Percentiles rank a stretch among this genome's conserved stretches.
phyloP scores from a whole-genome alignment of 1,284 basidiomycete genomes.

The Ceratobasidium sp. region DNA sequence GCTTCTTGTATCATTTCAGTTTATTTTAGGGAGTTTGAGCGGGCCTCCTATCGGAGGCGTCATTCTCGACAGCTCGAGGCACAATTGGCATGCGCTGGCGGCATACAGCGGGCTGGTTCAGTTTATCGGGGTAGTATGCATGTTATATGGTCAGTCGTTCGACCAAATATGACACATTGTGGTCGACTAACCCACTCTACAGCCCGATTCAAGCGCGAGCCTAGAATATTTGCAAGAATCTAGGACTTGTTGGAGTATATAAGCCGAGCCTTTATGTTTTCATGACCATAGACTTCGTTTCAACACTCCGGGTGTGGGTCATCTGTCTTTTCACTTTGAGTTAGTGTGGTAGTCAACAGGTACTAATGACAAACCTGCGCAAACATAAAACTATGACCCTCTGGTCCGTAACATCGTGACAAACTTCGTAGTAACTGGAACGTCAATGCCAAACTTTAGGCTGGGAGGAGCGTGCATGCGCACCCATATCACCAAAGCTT shows the following conservation, averaged over 20 bases:
- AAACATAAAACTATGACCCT: too few species aligned
- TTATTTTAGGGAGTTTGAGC: constrained; percentile 47
- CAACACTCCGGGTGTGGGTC: not conserved
- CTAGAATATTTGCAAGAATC: constrained; percentile 30
- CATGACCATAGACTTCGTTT: not conserved
- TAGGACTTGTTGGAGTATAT: not conserved
- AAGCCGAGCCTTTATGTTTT: not conserved
- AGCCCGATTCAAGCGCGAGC: constrained; percentile 51
- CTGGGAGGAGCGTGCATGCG: too few species aligned
- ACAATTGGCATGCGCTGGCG: constrained; percentile 50
- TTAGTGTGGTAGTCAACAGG: too few species aligned
- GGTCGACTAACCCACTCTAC: constrained; percentile 49
- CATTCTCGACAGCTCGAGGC: constrained; percentile 50
- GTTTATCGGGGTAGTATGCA: constrained; percentile 44
- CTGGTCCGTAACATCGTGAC: too few species aligned
- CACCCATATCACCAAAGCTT: too few species aligned
- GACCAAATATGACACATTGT: not conserved
- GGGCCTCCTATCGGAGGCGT: constrained; percentile 51
- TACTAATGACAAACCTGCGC: too few species aligned
- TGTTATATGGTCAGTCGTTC: constrained; percentile 45
- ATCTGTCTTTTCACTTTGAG: not conserved
- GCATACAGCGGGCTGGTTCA: constrained; percentile 41
- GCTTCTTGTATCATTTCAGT: not conserved
- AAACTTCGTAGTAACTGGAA: too few species aligned
- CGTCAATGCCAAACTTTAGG: too few species aligned